These are phyloP conservation scores for Picochlorum costavermella DNA, from an alignment of 139 green algal genomes.

Conservation along the genomic window DNA sequence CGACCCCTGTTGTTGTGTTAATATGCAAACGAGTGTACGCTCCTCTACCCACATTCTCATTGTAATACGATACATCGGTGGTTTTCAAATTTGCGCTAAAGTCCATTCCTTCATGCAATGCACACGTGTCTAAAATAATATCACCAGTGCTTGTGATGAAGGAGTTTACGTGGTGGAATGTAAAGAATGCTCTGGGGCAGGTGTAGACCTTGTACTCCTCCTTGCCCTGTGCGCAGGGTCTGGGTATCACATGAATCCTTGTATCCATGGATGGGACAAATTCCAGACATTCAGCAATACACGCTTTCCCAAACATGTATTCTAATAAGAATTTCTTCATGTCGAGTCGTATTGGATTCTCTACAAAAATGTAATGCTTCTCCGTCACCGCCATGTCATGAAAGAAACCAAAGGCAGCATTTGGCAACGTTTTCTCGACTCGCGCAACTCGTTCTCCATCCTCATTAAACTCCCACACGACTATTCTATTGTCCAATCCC, in stretches of 20 bases:
- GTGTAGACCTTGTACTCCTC: conserved; percentile 1
- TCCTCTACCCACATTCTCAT: conserved; percentile 18
- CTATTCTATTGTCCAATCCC: neutral
- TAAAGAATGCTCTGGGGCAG: conserved; percentile 16
- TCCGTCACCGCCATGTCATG: conserved; percentile 41
- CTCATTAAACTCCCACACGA: conserved; percentile 41
- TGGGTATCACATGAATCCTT: conserved; percentile 35
- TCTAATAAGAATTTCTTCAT: conserved; percentile 29
- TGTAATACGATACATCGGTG: conserved; percentile 10
- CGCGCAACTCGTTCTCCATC: conserved; percentile 5
- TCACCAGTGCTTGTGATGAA: conserved; percentile 17
- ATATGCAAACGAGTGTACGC: conserved; percentile 25
- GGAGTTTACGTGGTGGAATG: conserved; percentile 31
- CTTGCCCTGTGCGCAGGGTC: conserved; percentile 11
- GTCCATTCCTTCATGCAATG: conserved; percentile 20
- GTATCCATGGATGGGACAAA: conserved; percentile 13
- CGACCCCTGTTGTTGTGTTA: conserved; percentile 11
- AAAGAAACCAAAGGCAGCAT: conserved; percentile 42
- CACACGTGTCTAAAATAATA: conserved; percentile 29
- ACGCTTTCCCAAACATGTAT: conserved; percentile 33
- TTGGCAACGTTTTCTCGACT: conserved; percentile 12
- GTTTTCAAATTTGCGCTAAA: conserved; percentile 19
- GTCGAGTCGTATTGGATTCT: conserved; percentile 41
- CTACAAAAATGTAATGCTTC: conserved; percentile 42
- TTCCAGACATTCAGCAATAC: conserved; percentile 44